A percentile compares a stretch with the other conserved stretches of the same genome.
These are phyloP conservation scores for Coniochaeta ligniaria DNA, from an alignment of 2,329 filamentous ascomycete species.

Conservation along the genomic window DNA sequence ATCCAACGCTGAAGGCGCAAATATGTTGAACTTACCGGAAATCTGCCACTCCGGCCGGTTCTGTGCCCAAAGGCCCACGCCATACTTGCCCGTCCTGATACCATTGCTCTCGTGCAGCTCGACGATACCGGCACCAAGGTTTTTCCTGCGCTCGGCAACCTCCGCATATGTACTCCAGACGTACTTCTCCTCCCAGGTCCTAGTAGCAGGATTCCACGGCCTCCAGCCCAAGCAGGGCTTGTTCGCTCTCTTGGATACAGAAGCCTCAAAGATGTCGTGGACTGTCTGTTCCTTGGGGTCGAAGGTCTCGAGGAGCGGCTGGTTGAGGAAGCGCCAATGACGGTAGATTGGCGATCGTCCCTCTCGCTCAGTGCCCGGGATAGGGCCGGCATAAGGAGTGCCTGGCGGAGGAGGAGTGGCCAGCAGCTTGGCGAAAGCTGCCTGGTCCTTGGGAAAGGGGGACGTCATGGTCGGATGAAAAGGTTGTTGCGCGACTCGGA, in stretches of 20 bases:
- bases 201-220: constrained; percentile 67
- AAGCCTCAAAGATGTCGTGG: constrained; percentile 73
- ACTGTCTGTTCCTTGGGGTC: constrained; percentile 65
- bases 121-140: constrained; percentile 79
- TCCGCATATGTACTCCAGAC: constrained; percentile 79
- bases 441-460: constrained; percentile 18
- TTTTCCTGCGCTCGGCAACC: constrained; percentile 69
- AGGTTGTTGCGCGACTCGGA: background rate
- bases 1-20: background rate
- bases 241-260: constrained; percentile 55
- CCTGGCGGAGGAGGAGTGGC: constrained; percentile 61
- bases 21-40: constrained; percentile 41
- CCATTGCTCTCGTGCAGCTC: constrained; percentile 72
- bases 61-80: constrained; percentile 78
- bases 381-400: constrained; percentile 66
- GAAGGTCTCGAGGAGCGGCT: constrained; percentile 61
- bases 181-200: constrained; percentile 67
- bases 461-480: constrained; percentile 23
- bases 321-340: constrained; percentile 71
- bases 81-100: constrained; percentile 59
- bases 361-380: constrained; percentile 68
- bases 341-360: constrained; percentile 74
- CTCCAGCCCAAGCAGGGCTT: constrained; percentile 73
- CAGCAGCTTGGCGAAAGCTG: constrained; percentile 44
- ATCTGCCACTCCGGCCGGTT: constrained; percentile 89